Percentiles rank a stretch among this genome's conserved stretches.
Evolutionary conservation across 805 yeast genomes (phyloP).

Genomic region (Spathaspora passalidarum): DNA sequence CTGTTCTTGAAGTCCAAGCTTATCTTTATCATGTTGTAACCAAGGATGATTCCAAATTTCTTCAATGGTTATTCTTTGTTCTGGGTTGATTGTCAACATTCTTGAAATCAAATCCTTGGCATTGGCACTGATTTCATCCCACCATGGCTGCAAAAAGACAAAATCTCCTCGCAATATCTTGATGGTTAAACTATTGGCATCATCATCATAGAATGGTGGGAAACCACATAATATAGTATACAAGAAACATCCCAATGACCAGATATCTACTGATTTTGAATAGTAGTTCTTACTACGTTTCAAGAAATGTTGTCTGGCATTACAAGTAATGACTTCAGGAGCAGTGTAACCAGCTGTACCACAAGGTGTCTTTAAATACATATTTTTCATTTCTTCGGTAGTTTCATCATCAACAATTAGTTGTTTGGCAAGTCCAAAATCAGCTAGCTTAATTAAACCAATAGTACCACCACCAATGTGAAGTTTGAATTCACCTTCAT

Average conservation of each 20-base stretch:
- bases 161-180: constrained; percentile 72
- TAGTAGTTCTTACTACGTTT: constrained; percentile 45
- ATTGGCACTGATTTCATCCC: constrained; percentile 75
- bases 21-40: constrained; percentile 29
- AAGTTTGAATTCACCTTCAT: constrained; percentile 56
- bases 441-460: constrained; percentile 64
- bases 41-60: constrained; percentile 72
- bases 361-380: constrained; percentile 61
- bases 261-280: constrained; percentile 66
- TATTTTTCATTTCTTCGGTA: not conserved
- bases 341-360: constrained; percentile 78
- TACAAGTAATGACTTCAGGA: constrained; percentile 59
- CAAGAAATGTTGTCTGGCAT: constrained; percentile 5
- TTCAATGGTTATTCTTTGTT: constrained; percentile 62
- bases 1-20: not conserved
- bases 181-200: constrained; percentile 55
- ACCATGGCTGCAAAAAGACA: constrained; percentile 79
- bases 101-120: constrained; percentile 68
- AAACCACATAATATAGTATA: constrained; percentile 70
- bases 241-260: constrained; percentile 72
- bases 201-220: constrained; percentile 76
- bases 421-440: constrained; percentile 66
- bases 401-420: constrained; percentile 27
- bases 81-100: constrained; percentile 68
- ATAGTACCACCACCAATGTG: constrained; percentile 62